Evolutionary conservation across 768 basidiomycete genomes (phyloP), one percentile per base, ranked within the genome.

Genomic region (Dentipellis fragilis): DNA sequence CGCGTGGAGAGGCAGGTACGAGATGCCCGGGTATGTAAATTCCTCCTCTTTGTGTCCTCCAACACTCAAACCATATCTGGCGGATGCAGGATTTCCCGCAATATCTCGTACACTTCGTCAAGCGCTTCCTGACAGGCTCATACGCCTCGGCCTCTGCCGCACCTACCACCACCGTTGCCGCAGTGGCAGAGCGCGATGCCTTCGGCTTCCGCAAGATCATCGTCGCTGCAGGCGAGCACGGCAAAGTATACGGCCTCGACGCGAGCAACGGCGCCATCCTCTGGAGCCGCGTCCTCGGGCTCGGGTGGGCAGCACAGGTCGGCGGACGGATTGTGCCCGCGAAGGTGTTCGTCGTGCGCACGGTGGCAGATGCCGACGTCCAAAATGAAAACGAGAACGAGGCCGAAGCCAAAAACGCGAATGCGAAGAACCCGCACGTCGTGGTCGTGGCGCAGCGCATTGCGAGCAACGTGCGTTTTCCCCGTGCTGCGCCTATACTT

Each of bases 171-270:
- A 61, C 69, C 19, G 63, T 72, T 8, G 66, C 72, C 21, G 66
- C 68, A 21, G 56, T 69, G 0, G 72, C 85, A 0, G 71, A 74
- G 56, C 81, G 89, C 4, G 92, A 94, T 63, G 69, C 83, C 0
- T 95, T 94, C 65, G 93, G 92, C 0, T 91, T 96, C 70, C 77
- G 86, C 38, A 90, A 96, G 65, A 68, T 96, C 29, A 79, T 94
- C 47, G 79, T 95, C 4, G 77, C 74, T 6, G 87, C 83, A 0
- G 91, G 88, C 3, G 61, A 73, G 0, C 73, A 78, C 29, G 91
- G 92, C 2, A 92, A 90, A 63, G 60, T 93, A 0, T 92, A 83
- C 63, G 93, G 84, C 0, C 69, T 97, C 45, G 92, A 96, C 62
- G 86, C 89, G 1, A 79, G 81, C 10, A 87, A 75, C 46, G 93